These are phyloP conservation scores for Paraphoma sp. DNA, from an alignment of 2,329 filamentous ascomycete species.

Conservation along the genomic window DNA sequence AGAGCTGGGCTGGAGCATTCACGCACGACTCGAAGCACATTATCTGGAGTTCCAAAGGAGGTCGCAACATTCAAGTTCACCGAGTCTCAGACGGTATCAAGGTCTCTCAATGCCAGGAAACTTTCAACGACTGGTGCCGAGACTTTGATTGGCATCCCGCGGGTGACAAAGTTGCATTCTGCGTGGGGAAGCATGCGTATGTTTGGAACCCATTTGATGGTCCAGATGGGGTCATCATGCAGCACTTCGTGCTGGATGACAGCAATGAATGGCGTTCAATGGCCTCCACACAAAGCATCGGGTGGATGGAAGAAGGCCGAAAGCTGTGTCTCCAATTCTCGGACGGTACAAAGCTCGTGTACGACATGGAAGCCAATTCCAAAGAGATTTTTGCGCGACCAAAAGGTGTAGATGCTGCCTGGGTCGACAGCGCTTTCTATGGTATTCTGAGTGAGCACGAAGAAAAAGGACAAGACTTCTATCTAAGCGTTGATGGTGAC, in stretches of 20 bases:
- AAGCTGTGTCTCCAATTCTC: constrained; percentile 20
- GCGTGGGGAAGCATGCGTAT: constrained; percentile 20
- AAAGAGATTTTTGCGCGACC: constrained; percentile 37
- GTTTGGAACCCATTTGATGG: constrained; percentile 33
- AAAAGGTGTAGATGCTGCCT: constrained; percentile 10
- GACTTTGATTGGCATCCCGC: constrained; percentile 34
- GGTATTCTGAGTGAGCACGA: constrained; percentile 9
- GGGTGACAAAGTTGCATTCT: constrained; percentile 27
- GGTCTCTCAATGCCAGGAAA: constrained; percentile 17
- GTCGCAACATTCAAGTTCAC: constrained; percentile 22
- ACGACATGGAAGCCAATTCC: constrained; percentile 27
- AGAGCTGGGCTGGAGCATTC: constrained; percentile 35
- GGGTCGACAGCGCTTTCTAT: constrained; percentile 20
- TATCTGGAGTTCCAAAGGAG: constrained; percentile 27
- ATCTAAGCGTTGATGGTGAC: constrained; percentile 35
- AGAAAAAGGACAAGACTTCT: constrained; percentile 13
- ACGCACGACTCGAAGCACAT: constrained; percentile 32
- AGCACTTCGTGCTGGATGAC: constrained; percentile 25
- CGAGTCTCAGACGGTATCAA: constrained; percentile 21
- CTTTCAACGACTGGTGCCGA: constrained; percentile 23
- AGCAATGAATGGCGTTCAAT: constrained; percentile 6
- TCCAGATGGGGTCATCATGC: constrained; percentile 16
- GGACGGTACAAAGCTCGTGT: constrained; percentile 32
- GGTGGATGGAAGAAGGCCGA: constrained; percentile 27
- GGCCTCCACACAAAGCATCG: constrained; percentile 8